These are phyloP conservation scores for Coniella vitis DNA, from an alignment of 2,329 filamentous ascomycete species.

Conservation along the genomic window DNA sequence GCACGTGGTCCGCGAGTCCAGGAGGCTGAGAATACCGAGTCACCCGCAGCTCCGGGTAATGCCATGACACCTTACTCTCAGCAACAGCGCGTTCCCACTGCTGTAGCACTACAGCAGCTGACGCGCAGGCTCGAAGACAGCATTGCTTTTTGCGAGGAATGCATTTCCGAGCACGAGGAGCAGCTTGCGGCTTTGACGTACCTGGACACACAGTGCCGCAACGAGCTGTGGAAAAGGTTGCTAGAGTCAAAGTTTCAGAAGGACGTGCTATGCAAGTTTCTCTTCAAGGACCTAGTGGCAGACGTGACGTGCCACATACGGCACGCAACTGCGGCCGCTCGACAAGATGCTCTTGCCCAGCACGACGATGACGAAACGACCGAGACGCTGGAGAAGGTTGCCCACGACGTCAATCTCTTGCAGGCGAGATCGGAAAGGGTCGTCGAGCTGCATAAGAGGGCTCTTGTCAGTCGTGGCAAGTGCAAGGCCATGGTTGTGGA, in stretches of 20 bases:
- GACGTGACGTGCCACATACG: conserved; percentile 1
- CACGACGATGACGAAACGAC: background rate
- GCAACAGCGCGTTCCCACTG: background rate
- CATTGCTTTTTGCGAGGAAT: conserved; percentile 2
- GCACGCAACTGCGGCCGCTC: background rate
- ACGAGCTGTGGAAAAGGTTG: conserved; percentile 10
- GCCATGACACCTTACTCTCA: background rate
- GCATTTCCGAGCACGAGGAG: conserved; percentile 28
- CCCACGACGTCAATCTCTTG: background rate
- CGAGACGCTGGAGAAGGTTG: background rate
- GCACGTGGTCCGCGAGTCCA: background rate
- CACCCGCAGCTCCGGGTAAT: too few relatives aligned
- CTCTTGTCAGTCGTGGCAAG: background rate
- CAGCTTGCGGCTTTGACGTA: conserved; percentile 29
- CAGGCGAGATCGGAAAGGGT: conserved; percentile 1
- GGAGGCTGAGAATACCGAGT: background rate
- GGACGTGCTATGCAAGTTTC: conserved; percentile 6
- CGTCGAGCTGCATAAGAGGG: background rate
- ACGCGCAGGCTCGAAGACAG: conserved; percentile 7
- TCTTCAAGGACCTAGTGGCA: background rate
- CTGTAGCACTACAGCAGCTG: conserved; percentile 5
- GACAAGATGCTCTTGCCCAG: background rate
- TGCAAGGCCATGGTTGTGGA: conserved; percentile 7
- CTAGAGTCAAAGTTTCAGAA: conserved; percentile 2
- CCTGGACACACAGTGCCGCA: conserved; percentile 8